phyloP scores from a whole-genome alignment of 1,284 basidiomycete species.

The Sporisorium graminicola region DNA sequence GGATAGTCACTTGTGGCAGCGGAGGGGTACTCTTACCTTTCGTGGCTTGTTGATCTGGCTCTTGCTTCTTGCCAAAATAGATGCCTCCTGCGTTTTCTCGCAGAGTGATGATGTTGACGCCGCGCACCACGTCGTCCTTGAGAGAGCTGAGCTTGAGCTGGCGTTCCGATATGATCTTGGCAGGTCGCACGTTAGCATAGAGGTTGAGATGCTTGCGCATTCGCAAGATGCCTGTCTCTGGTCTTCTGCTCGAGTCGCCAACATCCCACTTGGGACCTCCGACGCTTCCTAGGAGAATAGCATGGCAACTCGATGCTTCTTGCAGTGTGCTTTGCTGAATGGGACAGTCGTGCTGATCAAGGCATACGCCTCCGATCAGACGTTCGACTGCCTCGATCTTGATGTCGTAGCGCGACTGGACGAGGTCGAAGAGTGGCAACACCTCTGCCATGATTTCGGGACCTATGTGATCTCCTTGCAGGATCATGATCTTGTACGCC shows the following conservation, averaged over 20 bases:
- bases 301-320: slow-evolving; percentile 78
- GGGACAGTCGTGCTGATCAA: slow-evolving; percentile 43
- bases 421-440: slow-evolving; percentile 81
- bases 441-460: slow-evolving; percentile 92
- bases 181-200: slow-evolving; percentile 97
- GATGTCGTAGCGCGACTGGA: slow-evolving; percentile 78
- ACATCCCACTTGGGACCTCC: slow-evolving; percentile 98
- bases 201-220: slow-evolving; percentile 92
- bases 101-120: slow-evolving; percentile 90
- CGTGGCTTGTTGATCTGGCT: slow-evolving; percentile 73
- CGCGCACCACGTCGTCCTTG: slow-evolving; percentile 84
- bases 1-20: neutral
- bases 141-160: slow-evolving; percentile 88
- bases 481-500: slow-evolving; percentile 79
- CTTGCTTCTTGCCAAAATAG: slow-evolving; percentile 91
- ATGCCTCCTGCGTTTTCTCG: slow-evolving; percentile 79
- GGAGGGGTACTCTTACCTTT: slow-evolving; percentile 28
- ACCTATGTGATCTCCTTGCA: slow-evolving; percentile 96
- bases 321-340: slow-evolving; percentile 75
- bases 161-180: slow-evolving; percentile 90
- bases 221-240: slow-evolving; percentile 88
- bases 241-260: slow-evolving; percentile 80
- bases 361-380: slow-evolving; percentile 32
- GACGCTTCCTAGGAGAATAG: slow-evolving; percentile 79
- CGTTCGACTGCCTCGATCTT: slow-evolving; percentile 72